Evolutionary conservation across 345 rosid species (phyloP), one percentile per base, ranked within the genome.

Genomic region (Sonneratia caseolaris): DNA sequence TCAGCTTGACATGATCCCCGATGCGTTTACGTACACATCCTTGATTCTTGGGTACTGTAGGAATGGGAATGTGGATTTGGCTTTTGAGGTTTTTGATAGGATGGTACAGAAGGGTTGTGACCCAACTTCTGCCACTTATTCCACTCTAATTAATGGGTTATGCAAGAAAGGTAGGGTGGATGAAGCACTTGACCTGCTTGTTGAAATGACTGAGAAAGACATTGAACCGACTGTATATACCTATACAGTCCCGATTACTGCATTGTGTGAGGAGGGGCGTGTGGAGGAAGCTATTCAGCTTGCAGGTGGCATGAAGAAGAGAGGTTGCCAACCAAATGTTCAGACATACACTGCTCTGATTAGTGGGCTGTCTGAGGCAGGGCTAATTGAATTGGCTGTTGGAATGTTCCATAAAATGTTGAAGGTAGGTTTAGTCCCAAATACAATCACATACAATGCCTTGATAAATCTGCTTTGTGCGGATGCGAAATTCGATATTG

Each of bases 41-140:
- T 80, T 88, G 84, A 85, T 88, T 78, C 83, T 88, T 64, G 93
- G 93, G 73, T 76, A 88, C 72, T 84, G 89, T 79, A 82, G 86
- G 80, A 86, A 80, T 66, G 69, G 22, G 32, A 70, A 85, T 81
- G 37, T 88, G 79, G 81, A 79, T 61, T 75, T 69, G 16, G 93
- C 91, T 19, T 82, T 86, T 76, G 69, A 78, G 76, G 77, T 84
- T 70, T 84, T 84, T 14, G 79, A 83, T 79, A 77, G 76, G 76
- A 88, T 86, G 91, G 71, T 81, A 62, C 80, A 79, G 75, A 81
- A 79, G 59, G 89, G 88, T 37, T 86, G 89, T 76, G 79, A 81
- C 68, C 91, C 91, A n/a, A 85, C 82, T 81, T 77, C 90, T 4
- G 85, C 71, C 32, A 84, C 93, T 1, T 86, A 86, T 76, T 81